phyloP scores from a whole-genome alignment of 495 filamentous ascomycete genomes.

The Podospora appendiculata region DNA sequence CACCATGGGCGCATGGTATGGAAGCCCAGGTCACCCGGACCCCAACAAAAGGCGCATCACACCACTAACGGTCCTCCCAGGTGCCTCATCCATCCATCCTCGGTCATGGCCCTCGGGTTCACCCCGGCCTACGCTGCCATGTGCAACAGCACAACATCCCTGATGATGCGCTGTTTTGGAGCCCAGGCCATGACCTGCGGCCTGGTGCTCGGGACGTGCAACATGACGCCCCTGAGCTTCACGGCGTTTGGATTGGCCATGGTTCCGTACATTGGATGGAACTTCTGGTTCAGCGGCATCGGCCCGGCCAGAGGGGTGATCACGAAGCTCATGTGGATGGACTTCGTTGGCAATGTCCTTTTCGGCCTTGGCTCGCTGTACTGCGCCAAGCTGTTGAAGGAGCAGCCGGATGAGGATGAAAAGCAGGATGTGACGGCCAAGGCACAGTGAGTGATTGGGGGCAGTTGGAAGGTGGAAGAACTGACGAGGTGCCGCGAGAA shows the following conservation, averaged over 20 bases:
- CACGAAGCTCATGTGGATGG: constrained; percentile 15
- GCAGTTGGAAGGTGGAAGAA: neutral
- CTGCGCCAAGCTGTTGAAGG: constrained; percentile 13
- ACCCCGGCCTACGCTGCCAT: constrained; percentile 12
- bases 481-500: neutral
- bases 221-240: constrained; percentile 16
- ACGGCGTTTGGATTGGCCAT: constrained; percentile 18
- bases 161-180: constrained; percentile 20
- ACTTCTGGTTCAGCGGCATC: constrained; percentile 17
- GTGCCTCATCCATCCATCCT: constrained; percentile 18
- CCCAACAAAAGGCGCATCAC: neutral
- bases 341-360: constrained; percentile 17
- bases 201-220: constrained; percentile 14
- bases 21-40: neutral
- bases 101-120: constrained; percentile 15
- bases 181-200: constrained; percentile 25
- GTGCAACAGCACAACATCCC: constrained; percentile 11
- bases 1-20: constrained; percentile 18
- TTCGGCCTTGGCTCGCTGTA: constrained; percentile 13
- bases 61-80: neutral
- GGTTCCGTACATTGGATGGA: constrained; percentile 20
- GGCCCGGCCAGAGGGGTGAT: constrained; percentile 17
- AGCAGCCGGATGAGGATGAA: constrained; percentile 4
- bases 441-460: neutral
- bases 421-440: neutral